phyloP scores from a whole-genome alignment of 2,329 filamentous ascomycete species.

The Penicillium sp. region DNA sequence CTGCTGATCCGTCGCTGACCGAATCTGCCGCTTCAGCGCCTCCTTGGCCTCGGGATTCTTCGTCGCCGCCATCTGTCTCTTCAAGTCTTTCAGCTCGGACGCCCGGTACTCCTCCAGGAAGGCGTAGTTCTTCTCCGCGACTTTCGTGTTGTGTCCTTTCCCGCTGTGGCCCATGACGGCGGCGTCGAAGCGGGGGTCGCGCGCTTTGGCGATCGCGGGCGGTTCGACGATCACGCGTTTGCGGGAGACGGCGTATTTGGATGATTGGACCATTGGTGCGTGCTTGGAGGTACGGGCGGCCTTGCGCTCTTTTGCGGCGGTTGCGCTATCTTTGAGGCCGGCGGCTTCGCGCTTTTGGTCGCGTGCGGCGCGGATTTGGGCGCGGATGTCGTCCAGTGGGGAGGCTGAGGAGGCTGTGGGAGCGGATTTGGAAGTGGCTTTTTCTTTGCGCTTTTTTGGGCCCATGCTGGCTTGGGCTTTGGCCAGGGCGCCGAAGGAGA shows the following conservation, averaged over 20 bases:
- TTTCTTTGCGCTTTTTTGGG: constrained; percentile 34
- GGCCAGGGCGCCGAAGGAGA: constrained; percentile 89
- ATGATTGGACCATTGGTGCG: constrained; percentile 79
- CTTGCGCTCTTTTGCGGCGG: constrained; percentile 30
- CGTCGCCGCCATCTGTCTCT: constrained; percentile 64
- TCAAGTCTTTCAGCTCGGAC: constrained; percentile 77
- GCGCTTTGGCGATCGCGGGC: constrained; percentile 59
- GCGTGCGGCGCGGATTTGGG: constrained; percentile 43
- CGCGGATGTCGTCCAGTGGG: constrained; percentile 41
- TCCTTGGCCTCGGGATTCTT: constrained; percentile 69
- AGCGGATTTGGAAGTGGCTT: constrained; percentile 11
- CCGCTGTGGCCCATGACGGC: constrained; percentile 47
- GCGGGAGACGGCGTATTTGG: constrained; percentile 80
- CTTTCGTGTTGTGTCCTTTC: constrained; percentile 35
- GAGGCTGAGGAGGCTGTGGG: constrained; percentile 24
- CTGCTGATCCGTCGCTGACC: constrained; percentile 76
- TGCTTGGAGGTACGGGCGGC: constrained; percentile 72
- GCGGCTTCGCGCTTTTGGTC: constrained; percentile 45
- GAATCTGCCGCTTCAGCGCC: constrained; percentile 69
- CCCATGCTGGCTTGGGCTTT: constrained; percentile 76
- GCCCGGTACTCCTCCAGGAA: constrained; percentile 87
- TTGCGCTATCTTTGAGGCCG: constrained; percentile 15
- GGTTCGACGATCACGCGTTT: constrained; percentile 70
- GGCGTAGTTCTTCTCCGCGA: constrained; percentile 72
- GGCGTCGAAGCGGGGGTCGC: constrained; percentile 88